These are phyloP conservation scores for Abelmoschus esculentus DNA, from an alignment of 345 rosid genomes.

Conservation along the genomic window DNA sequence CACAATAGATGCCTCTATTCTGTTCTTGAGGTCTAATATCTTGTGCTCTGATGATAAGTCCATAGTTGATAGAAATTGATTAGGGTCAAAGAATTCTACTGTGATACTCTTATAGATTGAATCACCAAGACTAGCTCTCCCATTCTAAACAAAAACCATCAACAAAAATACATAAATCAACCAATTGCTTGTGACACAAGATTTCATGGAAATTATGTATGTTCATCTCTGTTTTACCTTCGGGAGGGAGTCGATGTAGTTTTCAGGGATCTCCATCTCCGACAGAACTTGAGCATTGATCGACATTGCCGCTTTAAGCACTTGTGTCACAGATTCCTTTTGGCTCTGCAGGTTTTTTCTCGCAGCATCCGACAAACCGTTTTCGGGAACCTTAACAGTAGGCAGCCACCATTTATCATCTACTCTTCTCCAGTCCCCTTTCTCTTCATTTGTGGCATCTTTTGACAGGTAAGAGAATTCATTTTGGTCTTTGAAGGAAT, in stretches of 20 bases:
- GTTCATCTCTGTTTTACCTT: constrained; percentile 37
- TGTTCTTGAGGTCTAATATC: constrained; percentile 82
- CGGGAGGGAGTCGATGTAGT: constrained; percentile 83
- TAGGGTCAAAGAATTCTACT: constrained; percentile 78
- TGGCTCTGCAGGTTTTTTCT: constrained; percentile 74
- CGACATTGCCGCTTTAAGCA: constrained; percentile 95
- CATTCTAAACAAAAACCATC: constrained; percentile 44
- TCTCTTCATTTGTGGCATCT: constrained; percentile 59
- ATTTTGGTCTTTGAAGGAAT: constrained; percentile 66
- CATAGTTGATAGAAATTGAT: constrained; percentile 64
- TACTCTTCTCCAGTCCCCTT: constrained; percentile 39
- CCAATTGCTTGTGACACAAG: neutral
- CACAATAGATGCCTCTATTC: constrained; percentile 87
- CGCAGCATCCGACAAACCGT: constrained; percentile 61
- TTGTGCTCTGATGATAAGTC: constrained; percentile 89
- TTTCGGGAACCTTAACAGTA: constrained; percentile 56
- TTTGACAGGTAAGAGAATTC: constrained; percentile 72
- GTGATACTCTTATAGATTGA: constrained; percentile 66
- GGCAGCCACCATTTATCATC: constrained; percentile 98
- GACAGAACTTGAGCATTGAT: constrained; percentile 82
- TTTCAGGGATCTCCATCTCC: constrained; percentile 93
- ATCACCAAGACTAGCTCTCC: constrained; percentile 92
- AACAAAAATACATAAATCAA: neutral
- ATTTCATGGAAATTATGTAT: neutral
- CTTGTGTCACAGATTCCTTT: constrained; percentile 83